These are phyloP conservation scores for Ampelocalamus luodianensis DNA, from an alignment of 176 grass and related monocot species.

Conservation along the genomic window DNA sequence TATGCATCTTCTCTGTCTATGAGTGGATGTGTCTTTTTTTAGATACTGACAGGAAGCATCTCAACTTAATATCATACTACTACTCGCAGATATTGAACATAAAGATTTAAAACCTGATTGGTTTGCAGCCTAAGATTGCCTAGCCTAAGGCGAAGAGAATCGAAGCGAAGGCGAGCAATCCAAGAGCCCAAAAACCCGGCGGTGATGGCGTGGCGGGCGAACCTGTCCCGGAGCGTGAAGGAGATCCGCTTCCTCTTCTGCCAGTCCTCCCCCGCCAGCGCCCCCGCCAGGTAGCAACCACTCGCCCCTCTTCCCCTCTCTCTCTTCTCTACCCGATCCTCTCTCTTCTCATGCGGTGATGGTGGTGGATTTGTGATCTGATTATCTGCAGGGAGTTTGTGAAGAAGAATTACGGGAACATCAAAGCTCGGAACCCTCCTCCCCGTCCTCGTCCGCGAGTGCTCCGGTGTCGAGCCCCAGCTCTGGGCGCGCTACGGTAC, in stretches of 20 bases:
- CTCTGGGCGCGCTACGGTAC: constrained; percentile 89
- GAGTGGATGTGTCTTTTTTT: no score
- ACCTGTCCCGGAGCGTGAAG: constrained; percentile 71
- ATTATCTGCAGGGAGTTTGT: constrained; percentile 79
- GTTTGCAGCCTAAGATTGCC: no score
- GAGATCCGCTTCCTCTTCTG: constrained; percentile 93
- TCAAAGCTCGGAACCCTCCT: constrained; percentile 89
- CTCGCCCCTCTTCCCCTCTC: neutral
- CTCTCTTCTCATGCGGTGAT: neutral
- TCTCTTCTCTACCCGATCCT: neutral
- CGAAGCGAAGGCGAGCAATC: neutral
- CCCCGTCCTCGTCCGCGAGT: constrained; percentile 94
- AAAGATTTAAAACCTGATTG: no score
- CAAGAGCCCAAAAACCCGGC: constrained; percentile 14
- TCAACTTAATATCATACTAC: no score
- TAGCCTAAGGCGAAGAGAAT: neutral
- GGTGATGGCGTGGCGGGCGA: constrained; percentile 83
- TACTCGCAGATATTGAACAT: no score
- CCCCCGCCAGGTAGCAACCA: constrained; percentile 56
- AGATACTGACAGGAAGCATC: no score
- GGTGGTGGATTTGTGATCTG: neutral
- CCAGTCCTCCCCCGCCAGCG: constrained; percentile 80
- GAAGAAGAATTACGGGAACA: constrained; percentile 81
- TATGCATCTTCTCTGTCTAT: no score
- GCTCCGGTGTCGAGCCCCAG: constrained; percentile 84